A percentile compares a stretch with the other conserved stretches of the same genome.
phyloP scores from a whole-genome alignment of 257 asterid genomes.

The Plantago major region DNA sequence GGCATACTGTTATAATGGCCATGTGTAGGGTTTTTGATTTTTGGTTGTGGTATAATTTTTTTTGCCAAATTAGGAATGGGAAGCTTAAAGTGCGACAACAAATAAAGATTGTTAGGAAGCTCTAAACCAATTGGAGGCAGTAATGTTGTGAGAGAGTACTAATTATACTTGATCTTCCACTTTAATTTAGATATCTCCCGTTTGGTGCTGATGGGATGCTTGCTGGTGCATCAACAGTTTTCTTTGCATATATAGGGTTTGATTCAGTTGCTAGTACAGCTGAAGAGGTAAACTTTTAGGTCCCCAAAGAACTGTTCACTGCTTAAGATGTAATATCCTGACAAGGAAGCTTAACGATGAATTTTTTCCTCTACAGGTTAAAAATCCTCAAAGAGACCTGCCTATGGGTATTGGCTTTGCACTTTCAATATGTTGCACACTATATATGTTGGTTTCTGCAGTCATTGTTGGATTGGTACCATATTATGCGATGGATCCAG shows the following conservation, averaged over 20 bases:
- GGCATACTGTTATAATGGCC: no score
- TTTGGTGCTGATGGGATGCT: slow-evolving; percentile 94
- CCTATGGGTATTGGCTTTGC: slow-evolving; percentile 96
- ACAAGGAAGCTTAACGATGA: slow-evolving; percentile 7
- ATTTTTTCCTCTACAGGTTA: slow-evolving; percentile 47
- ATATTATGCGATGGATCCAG: slow-evolving; percentile 89
- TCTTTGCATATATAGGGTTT: slow-evolving; percentile 89
- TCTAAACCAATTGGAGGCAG: no score
- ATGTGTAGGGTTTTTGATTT: no score
- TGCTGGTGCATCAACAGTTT: slow-evolving; percentile 98
- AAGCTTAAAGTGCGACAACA: no score
- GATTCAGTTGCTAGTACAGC: slow-evolving; percentile 99
- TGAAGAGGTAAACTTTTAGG: slow-evolving; percentile 67
- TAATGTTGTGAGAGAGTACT: no score
- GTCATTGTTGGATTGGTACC: slow-evolving; percentile 95
- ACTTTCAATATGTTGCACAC: slow-evolving; percentile 67
- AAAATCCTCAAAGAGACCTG: slow-evolving; percentile 88
- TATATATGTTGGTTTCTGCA: slow-evolving; percentile 95
- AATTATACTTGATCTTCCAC: slow-evolving; percentile 9
- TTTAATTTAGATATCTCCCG: slow-evolving; percentile 53
- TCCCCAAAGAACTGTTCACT: slow-evolving; percentile 6
- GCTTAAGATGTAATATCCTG: slow-evolving; percentile 4
- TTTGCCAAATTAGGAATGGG: no score
- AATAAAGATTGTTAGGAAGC: no score
- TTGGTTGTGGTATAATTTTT: no score